Percentiles rank a stretch among this genome's conserved stretches.
phyloP scores from a whole-genome alignment of 176 grass and related monocot genomes.

The Carex cristatella region DNA sequence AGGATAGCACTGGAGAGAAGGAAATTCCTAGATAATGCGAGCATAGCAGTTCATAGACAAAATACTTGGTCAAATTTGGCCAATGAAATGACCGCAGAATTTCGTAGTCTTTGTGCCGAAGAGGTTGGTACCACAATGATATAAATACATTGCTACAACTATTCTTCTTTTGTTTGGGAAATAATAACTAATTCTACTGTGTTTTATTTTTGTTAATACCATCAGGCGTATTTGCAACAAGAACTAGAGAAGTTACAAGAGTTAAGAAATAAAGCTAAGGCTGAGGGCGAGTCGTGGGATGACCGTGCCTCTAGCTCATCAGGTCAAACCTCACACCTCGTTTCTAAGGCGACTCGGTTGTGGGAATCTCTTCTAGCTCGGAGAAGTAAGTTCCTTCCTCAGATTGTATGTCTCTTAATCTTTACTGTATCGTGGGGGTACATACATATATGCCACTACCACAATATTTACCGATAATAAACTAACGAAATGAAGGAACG shows the following conservation, averaged over 20 bases:
- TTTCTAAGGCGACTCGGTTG: conserved; percentile 78
- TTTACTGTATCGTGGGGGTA: background rate
- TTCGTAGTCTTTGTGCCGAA: conserved; percentile 98
- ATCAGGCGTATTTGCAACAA: conserved; percentile 96
- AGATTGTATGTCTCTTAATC: background rate
- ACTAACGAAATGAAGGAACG: background rate
- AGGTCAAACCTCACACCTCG: conserved; percentile 87
- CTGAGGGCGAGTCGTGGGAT: conserved; percentile 79
- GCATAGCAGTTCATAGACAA: conserved; percentile 83
- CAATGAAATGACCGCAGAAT: conserved; percentile 99
- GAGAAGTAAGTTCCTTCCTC: conserved; percentile 50
- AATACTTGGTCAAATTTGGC: conserved; percentile 90
- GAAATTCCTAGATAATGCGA: conserved; percentile 96
- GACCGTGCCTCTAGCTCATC: conserved; percentile 69
- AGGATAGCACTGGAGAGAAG: conserved; percentile 96
- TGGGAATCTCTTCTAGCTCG: conserved; percentile 98
- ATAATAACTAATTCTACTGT: background rate
- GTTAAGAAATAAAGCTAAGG: conserved; percentile 89
- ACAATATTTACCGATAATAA: background rate
- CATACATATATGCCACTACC: background rate
- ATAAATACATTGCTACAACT: conserved; percentile 26
- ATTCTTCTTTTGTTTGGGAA: conserved; percentile 11
- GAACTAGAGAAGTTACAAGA: conserved; percentile 93
- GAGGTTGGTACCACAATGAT: conserved; percentile 53
- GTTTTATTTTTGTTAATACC: background rate